Evolutionary conservation across 225 moss, liverwort and hornwort species (phyloP).

Genomic region (Bryum argenteum): DNA sequence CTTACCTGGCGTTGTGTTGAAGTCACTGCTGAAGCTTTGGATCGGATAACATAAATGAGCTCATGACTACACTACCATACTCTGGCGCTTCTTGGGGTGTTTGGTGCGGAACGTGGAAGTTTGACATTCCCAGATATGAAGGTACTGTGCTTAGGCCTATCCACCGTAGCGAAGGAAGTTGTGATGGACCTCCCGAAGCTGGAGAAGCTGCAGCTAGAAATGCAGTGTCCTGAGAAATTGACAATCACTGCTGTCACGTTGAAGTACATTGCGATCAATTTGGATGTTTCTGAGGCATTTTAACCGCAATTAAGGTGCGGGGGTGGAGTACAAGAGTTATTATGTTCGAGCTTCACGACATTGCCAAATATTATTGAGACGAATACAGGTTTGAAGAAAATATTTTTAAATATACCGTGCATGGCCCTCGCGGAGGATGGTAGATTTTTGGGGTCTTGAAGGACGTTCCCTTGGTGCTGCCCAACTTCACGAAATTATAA

Average conservation of each 20-base stretch:
- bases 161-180: conserved; percentile 32
- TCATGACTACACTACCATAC: conserved; percentile 47
- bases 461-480: conserved; percentile 37
- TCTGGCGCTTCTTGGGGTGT: conserved; percentile 42
- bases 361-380: conserved; percentile 21
- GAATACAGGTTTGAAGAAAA: conserved; percentile 29
- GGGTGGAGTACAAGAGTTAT: conserved; percentile 31
- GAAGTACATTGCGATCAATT: conserved; percentile 45
- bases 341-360: conserved; percentile 36
- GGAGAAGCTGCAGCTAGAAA: conserved; percentile 50
- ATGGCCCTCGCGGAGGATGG: conserved; percentile 73
- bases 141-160: conserved; percentile 52
- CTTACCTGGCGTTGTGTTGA: conserved; percentile 48
- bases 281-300: conserved; percentile 24
- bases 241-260: conserved; percentile 11
- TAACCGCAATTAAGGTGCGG: conserved; percentile 20
- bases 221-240: conserved; percentile 40
- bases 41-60: conserved; percentile 37
- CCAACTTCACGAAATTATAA: conserved; percentile 40
- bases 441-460: conserved; percentile 44
- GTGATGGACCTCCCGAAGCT: conserved; percentile 37
- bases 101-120: conserved; percentile 30
- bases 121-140: conserved; percentile 24
- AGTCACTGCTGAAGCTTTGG: conserved; percentile 33
- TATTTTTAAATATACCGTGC: conserved; percentile 72